phyloP scores from a whole-genome alignment of 2,329 filamentous ascomycete genomes.

The Coniochaeta sp. region DNA sequence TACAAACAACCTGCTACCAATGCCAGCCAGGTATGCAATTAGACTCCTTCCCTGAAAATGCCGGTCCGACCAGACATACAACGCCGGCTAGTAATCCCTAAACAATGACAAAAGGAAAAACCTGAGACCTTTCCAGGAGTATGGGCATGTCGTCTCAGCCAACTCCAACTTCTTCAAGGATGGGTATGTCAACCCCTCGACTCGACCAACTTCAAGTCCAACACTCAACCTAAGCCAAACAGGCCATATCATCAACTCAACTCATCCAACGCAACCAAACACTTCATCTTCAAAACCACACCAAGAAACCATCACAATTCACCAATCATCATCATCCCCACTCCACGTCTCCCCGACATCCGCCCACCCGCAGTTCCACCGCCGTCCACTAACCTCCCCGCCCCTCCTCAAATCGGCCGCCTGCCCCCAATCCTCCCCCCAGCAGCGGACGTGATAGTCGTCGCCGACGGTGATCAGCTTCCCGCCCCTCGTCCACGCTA shows the following conservation, averaged over 20 bases:
- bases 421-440: constrained; percentile 34
- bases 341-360: constrained; percentile 63
- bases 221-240: not conserved
- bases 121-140: not conserved
- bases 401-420: constrained; percentile 54
- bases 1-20: no score
- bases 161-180: no score
- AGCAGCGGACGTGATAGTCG: constrained; percentile 42
- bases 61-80: not conserved
- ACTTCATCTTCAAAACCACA: no score
- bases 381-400: constrained; percentile 64
- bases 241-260: not conserved
- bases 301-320: constrained; percentile 7
- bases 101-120: no score
- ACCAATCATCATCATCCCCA: constrained; percentile 48
- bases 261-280: no score
- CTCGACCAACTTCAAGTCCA: no score
- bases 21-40: not conserved
- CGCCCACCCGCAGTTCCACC: constrained; percentile 80
- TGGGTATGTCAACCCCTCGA: no score
- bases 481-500: constrained; percentile 66
- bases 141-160: not conserved
- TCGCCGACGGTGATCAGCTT: constrained; percentile 53
- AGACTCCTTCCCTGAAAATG: not conserved
- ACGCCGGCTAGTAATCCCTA: not conserved